Evolutionary conservation across 129 eudicot genomes (phyloP).

Genomic region (Gnaphalium uliginosum): DNA sequence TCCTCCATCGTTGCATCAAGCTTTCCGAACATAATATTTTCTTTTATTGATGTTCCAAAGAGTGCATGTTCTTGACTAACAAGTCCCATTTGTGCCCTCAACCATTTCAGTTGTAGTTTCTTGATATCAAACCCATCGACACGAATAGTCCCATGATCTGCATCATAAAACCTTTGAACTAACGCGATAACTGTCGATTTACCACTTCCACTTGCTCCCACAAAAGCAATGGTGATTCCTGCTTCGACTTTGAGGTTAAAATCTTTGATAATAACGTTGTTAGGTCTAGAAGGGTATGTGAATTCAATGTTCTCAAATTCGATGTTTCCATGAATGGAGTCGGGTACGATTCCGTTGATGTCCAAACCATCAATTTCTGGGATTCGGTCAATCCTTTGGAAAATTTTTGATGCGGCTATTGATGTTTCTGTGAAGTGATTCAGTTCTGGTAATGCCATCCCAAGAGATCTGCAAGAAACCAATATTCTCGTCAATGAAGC

Average conservation of each 20-base stretch:
- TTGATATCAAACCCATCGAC: slow-evolving; percentile 77
- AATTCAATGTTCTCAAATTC: slow-evolving; percentile 68
- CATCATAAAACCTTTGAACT: slow-evolving; percentile 74
- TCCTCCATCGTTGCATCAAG: slow-evolving; percentile 89
- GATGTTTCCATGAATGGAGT: slow-evolving; percentile 54
- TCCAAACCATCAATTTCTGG: slow-evolving; percentile 68
- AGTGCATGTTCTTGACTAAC: slow-evolving; percentile 95
- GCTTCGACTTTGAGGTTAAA: slow-evolving; percentile 72
- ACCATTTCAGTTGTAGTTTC: slow-evolving; percentile 71
- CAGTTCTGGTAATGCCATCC: slow-evolving; percentile 88
- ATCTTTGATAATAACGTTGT: slow-evolving; percentile 57
- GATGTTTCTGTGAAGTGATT: slow-evolving; percentile 88
- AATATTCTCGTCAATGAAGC: not conserved
- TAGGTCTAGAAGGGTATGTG: slow-evolving; percentile 90
- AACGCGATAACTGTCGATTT: slow-evolving; percentile 88
- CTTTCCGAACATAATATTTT: slow-evolving; percentile 90
- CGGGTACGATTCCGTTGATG: slow-evolving; percentile 50
- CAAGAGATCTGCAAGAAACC: slow-evolving; percentile 64
- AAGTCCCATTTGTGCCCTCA: slow-evolving; percentile 83
- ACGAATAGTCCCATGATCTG: slow-evolving; percentile 52
- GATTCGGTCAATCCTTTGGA: slow-evolving; percentile 62
- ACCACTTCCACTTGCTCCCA: slow-evolving; percentile 96
- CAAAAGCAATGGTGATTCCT: slow-evolving; percentile 84
- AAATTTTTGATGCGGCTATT: slow-evolving; percentile 73
- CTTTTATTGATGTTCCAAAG: slow-evolving; percentile 81